Conservation (phyloP, 768 basidiomycete species). For the Psilocybe cubensis region DNA sequence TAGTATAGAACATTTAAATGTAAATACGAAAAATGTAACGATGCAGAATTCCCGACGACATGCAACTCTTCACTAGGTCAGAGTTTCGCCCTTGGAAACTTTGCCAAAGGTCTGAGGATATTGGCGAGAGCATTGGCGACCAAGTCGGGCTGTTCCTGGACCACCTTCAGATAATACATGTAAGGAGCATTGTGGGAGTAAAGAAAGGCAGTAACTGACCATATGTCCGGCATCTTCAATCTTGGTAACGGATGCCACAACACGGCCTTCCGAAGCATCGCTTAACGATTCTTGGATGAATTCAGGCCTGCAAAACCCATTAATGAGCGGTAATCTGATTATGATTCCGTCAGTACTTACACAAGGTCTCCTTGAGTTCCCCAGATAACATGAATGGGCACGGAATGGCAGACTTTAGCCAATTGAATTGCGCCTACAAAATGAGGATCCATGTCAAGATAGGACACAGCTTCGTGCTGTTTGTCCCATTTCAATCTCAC, state of each 20-base stretch:
- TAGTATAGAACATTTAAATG: too few species aligned
- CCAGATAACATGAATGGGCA: constrained; percentile 55
- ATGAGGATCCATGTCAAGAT: constrained; percentile 46
- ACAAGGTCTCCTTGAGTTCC: constrained; percentile 46
- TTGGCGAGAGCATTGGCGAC: constrained; percentile 38
- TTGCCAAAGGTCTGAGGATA: constrained; percentile 30
- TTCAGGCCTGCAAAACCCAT: constrained; percentile 36
- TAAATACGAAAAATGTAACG: too few species aligned
- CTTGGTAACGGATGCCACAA: constrained; percentile 44
- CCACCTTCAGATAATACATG: constrained; percentile 30
- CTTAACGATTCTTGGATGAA: constrained; percentile 46
- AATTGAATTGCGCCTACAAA: constrained; percentile 42
- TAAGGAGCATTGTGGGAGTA: not conserved
- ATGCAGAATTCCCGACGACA: too few species aligned
- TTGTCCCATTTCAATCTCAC: constrained; percentile 48
- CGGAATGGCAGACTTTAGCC: constrained; percentile 30
- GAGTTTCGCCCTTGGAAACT: not conserved
- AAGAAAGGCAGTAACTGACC: constrained; percentile 28
- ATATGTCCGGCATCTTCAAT: constrained; percentile 52
- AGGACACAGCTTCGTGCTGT: constrained; percentile 48
- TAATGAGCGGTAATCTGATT: not conserved
- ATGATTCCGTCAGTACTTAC: constrained; percentile 30
- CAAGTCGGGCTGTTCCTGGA: constrained; percentile 47
- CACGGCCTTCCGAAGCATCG: constrained; percentile 42
- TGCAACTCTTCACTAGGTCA: not conserved